Conservation (phyloP, 2,329 filamentous ascomycete species). For the Remersonia thermophila region DNA sequence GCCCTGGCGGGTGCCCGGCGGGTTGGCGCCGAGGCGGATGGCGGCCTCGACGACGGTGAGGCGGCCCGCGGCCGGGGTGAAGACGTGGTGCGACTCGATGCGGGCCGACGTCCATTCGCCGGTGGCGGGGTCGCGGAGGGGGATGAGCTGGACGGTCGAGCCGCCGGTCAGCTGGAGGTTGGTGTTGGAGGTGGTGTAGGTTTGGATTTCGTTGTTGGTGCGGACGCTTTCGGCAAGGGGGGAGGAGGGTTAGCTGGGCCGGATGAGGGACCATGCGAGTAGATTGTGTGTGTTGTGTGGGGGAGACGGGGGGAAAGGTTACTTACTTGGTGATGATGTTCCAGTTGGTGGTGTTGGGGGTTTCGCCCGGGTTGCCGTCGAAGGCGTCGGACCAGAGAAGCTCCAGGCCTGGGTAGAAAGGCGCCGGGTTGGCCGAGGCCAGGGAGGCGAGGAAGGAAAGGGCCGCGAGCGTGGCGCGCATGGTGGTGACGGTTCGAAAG, state of each 20-base stretch:
- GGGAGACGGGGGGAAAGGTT: neutral
- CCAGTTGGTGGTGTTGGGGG: conserved; percentile 29
- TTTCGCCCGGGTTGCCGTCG: conserved; percentile 23
- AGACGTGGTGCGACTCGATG: conserved; percentile 36
- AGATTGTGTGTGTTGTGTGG: neutral
- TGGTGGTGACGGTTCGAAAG: neutral
- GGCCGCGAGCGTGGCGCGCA: conserved; percentile 15
- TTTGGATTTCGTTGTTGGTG: conserved; percentile 41
- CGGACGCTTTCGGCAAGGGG: conserved; percentile 29
- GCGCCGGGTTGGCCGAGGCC: conserved; percentile 26
- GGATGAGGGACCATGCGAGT: neutral
- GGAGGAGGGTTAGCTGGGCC: neutral
- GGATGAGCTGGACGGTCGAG: conserved; percentile 39
- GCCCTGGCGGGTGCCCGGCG: conserved; percentile 31
- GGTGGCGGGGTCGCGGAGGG: conserved; percentile 24
- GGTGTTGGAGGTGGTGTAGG: conserved; percentile 31
- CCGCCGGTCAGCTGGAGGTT: conserved; percentile 41
- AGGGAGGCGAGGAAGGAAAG: conserved; percentile 20
- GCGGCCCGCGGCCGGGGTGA: conserved; percentile 33
- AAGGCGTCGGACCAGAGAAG: conserved; percentile 34
- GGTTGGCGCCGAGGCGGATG: conserved; percentile 34
- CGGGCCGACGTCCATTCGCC: conserved; percentile 42
- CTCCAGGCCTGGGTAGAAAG: conserved; percentile 27
- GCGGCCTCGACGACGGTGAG: conserved; percentile 34
- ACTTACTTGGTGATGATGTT: conserved; percentile 24